phyloP scores from a whole-genome alignment of 345 rosid genomes.

The Viola odorata region DNA sequence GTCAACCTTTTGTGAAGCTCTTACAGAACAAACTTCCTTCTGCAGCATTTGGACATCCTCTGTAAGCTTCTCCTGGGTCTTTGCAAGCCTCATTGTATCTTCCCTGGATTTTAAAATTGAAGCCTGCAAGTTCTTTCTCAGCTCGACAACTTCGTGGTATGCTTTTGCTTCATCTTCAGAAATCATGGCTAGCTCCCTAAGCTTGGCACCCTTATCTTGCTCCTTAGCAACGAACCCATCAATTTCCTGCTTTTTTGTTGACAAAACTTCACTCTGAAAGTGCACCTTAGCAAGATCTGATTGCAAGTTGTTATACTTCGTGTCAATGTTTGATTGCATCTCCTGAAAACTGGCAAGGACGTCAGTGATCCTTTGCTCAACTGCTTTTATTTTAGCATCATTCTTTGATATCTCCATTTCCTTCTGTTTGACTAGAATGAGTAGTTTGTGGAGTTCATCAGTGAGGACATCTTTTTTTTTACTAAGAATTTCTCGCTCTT shows the following conservation, averaged over 20 bases:
- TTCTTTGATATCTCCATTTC: conserved; percentile 65
- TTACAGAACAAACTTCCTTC: conserved; percentile 55
- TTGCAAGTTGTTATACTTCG: conserved; percentile 40
- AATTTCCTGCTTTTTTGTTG: conserved; percentile 48
- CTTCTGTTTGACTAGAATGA: conserved; percentile 62
- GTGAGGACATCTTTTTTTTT: conserved; percentile 45
- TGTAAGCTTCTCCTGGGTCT: conserved; percentile 62
- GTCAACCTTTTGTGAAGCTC: conserved; percentile 60
- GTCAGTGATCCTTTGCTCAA: conserved; percentile 47
- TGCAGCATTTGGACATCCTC: conserved; percentile 67
- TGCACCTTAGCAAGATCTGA: conserved; percentile 41
- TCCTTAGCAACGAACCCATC: conserved; percentile 42
- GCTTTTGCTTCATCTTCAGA: conserved; percentile 62
- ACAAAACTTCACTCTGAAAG: conserved; percentile 40
- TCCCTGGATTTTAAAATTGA: conserved; percentile 55
- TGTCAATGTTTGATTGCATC: conserved; percentile 42
- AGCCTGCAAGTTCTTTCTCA: conserved; percentile 49
- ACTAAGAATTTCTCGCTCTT: conserved; percentile 44
- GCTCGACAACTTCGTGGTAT: conserved; percentile 42
- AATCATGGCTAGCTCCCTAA: conserved; percentile 54
- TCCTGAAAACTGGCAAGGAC: conserved; percentile 58
- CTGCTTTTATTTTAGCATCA: conserved; percentile 43
- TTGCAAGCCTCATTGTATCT: conserved; percentile 56
- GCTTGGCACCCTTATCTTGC: conserved; percentile 49
- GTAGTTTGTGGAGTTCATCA: conserved; percentile 52